Conservation (phyloP, 805 yeast genomes). For the Metschnikowia sp. region DNA sequence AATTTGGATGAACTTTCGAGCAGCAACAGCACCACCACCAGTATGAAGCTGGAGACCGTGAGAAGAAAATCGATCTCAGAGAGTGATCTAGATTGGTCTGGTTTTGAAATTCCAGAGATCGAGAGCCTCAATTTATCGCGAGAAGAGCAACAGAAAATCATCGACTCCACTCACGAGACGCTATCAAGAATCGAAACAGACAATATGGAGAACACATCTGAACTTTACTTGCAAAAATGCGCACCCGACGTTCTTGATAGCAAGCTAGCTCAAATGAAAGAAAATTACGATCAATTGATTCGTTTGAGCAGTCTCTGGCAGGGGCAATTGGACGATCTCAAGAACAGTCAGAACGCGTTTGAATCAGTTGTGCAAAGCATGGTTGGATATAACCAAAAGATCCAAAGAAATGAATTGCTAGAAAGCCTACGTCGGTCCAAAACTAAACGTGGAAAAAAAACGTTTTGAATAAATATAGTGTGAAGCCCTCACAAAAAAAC, state of each 20-base stretch:
- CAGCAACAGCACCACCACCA: background rate
- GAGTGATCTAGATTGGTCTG: slow-evolving; percentile 33
- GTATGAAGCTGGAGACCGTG: background rate
- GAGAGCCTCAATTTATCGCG: slow-evolving; percentile 26
- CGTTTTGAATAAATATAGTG: slow-evolving; percentile 3
- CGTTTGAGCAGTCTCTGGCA: slow-evolving; percentile 47
- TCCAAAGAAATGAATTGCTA: slow-evolving; percentile 50
- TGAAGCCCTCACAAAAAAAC: background rate
- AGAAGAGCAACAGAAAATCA: slow-evolving; percentile 24
- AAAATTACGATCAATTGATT: slow-evolving; percentile 25
- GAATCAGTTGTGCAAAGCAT: slow-evolving; percentile 87
- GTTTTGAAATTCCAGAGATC: slow-evolving; percentile 36
- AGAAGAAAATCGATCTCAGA: slow-evolving; percentile 26
- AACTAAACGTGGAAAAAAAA: slow-evolving; percentile 18
- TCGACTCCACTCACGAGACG: slow-evolving; percentile 25
- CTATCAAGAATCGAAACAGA: slow-evolving; percentile 34
- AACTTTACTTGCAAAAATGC: slow-evolving; percentile 22
- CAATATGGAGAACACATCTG: slow-evolving; percentile 30
- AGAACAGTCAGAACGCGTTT: slow-evolving; percentile 68
- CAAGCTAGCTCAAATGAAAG: slow-evolving; percentile 34
- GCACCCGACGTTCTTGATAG: slow-evolving; percentile 24
- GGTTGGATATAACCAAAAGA: slow-evolving; percentile 84
- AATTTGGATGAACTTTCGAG: slow-evolving; percentile 53
- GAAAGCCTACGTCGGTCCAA: slow-evolving; percentile 31
- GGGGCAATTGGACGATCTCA: slow-evolving; percentile 44